Percentiles rank a stretch among this genome's conserved stretches.
These are phyloP conservation scores for Ceratobasidium sp. DNA, from an alignment of 1,284 basidiomycete species.

Conservation along the genomic window DNA sequence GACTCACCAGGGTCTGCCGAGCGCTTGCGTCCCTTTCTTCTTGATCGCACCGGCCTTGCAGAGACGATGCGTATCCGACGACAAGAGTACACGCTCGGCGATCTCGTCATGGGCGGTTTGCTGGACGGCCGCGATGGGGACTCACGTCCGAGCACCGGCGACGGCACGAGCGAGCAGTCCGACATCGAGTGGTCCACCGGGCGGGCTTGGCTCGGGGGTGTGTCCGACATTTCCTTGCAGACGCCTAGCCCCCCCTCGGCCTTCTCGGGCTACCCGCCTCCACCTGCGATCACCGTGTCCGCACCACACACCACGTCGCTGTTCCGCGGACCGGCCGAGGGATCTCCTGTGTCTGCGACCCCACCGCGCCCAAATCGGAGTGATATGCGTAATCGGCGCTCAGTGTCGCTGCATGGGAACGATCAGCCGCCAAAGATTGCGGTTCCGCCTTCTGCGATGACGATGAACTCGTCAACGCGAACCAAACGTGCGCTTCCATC, in stretches of 20 bases:
- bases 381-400: conserved; percentile 13
- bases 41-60: conserved; percentile 24
- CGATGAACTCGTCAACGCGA: neutral
- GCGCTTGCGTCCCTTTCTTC: conserved; percentile 35
- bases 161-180: conserved; percentile 30
- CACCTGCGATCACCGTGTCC: conserved; percentile 6
- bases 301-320: conserved; percentile 10
- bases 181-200: conserved; percentile 38
- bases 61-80: conserved; percentile 41
- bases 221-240: conserved; percentile 32
- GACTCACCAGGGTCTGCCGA: conserved; percentile 16
- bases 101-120: conserved; percentile 29
- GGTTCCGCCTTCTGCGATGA: conserved; percentile 21
- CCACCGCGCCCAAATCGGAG: conserved; percentile 19
- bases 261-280: neutral
- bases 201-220: conserved; percentile 38
- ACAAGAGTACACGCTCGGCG: conserved; percentile 38
- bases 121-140: conserved; percentile 29
- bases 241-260: conserved; percentile 13
- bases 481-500: conserved; percentile 26
- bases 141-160: conserved; percentile 6
- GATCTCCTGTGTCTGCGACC: neutral
- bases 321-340: neutral
- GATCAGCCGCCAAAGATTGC: conserved; percentile 16
- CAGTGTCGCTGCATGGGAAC: neutral